Evolutionary conservation across 257 asterid species (phyloP), one percentile per base, ranked within the genome.

Genomic region (Jasminum sambac): DNA sequence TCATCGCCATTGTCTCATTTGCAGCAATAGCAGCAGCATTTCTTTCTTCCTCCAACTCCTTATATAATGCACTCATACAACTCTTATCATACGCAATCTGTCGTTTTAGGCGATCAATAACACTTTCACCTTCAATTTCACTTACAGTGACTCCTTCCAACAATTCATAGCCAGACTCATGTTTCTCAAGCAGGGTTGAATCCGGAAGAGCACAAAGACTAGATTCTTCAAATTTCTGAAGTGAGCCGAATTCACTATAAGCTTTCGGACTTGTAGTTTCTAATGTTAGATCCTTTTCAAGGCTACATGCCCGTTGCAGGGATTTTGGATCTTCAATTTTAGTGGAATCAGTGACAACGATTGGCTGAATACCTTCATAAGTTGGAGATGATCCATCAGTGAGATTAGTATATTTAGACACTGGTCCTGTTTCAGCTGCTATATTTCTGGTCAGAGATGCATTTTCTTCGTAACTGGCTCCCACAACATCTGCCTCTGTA

Each of bases 1-100:
- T 93, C 98, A 90, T 93, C 21, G 96, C 90, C 98, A 93, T 90
- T 36, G 98, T 88, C 68, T 90, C 83, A 64, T 89, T 91, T 58
- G 96, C 87, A 11, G 97, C 95, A 67, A 87, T 48, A 30, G 97
- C 87, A 34, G 98, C 75, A 37, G 98, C 98, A 41, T 77, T 89
- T 78, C 96, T 83, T 83, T 93, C 98, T 81, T 89, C 97, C 69
- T 93, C 98, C 60, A 93, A 62, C 57, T 93, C 98, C 77, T 80
- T 87, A 79, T 83, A 87, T 19, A 93, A 74, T 48, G 85, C 76
- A 65, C 72, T 86, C 76, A 90, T 69, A 77, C 73, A 73, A 62
- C 26, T 80, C 61, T 57, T 74, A 19, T 89, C 92, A 30, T 80
- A 79, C 50, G 87, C 89, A 67, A 85, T 73, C 84, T 90, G 91